These are phyloP conservation scores for Aspergillus taichungensis DNA, from an alignment of 495 filamentous ascomycete species.

Conservation along the genomic window DNA sequence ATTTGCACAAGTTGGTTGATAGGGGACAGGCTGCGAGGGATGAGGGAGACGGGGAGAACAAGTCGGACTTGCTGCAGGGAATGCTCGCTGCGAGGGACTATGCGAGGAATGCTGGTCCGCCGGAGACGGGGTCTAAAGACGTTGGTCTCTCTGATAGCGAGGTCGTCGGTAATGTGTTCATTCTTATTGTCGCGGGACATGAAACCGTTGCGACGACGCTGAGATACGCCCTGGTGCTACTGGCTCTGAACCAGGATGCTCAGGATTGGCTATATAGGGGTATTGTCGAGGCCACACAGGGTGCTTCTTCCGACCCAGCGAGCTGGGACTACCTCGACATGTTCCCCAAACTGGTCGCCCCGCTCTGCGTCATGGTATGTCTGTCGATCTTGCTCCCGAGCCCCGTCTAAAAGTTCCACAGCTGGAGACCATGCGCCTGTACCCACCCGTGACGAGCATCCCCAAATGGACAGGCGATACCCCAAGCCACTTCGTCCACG, in stretches of 20 bases:
- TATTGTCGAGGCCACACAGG: conserved; percentile 20
- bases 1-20: conserved; percentile 7
- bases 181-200: conserved; percentile 43
- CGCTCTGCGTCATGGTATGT: conserved; percentile 29
- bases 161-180: conserved; percentile 40
- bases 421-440: conserved; percentile 36
- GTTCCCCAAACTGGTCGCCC: conserved; percentile 28
- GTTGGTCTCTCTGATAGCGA: conserved; percentile 25
- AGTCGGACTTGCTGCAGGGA: conserved; percentile 19
- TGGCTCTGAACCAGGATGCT: conserved; percentile 30
- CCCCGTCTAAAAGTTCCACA: conserved; percentile 3
- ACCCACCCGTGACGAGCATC: conserved; percentile 25
- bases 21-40: background rate
- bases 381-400: background rate
- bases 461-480: conserved; percentile 26
- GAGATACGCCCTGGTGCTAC: conserved; percentile 29
- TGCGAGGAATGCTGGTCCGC: background rate
- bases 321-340: conserved; percentile 29
- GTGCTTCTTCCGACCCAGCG: conserved; percentile 11
- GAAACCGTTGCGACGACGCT: conserved; percentile 41
- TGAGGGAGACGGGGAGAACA: background rate
- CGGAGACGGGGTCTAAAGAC: conserved; percentile 3
- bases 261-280: conserved; percentile 36
- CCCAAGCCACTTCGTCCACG: conserved; percentile 8
- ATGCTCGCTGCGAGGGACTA: conserved; percentile 2